Base-by-base conservation (phyloP, 139 green algal genomes). In the Chlamydomonas sp. region DNA sequence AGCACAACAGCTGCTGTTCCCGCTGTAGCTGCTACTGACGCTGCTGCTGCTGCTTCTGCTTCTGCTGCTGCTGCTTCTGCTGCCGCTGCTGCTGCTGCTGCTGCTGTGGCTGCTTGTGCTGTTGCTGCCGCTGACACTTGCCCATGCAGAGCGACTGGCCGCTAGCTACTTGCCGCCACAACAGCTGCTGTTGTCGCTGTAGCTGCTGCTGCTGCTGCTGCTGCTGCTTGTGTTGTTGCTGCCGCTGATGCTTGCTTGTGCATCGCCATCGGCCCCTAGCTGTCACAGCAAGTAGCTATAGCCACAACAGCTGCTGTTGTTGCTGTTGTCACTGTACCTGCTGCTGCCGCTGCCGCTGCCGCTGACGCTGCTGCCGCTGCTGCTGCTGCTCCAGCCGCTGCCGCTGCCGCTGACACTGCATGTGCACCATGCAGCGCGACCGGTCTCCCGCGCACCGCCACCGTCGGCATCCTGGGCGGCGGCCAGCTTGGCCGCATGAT, bases 401-500 rank as follows among this genome's bases (percentile, higher is more conserved):
- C n/a, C n/a, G n/a, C n/a, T n/a, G n/a, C 20, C 43, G 20, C 16
- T 54, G 13, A 20, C 43, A 54, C 20, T 54, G 43, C 43, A 63
- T 70, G 36, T 58, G 16, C 5, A 59, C 10, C 69, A 16, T 54
- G 54, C 72, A 82, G 76, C 48, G 3, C 39, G 2, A 72, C 31
- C 10, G 72, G 72, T 34, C 50, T 77, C 29, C 64, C 64, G 6
- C 57, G 81, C 5, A 75, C 59, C 24, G 76, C 81, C 13, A 77
- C 91, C 0, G 77, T 99, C 28, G 95, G 95, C 5, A 86, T 99
- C 34, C 83, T 99, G 8, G 95, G 95, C 28, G 95, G 95, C 29
- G 95, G 95, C 0, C 95, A 99, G 81, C 87, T 99, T 29, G 95
- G 94, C 26, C 90, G 93, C 31, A 99, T 99, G 95, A 84, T 98